A percentile compares a stretch with the other conserved stretches of the same genome.
Evolutionary conservation across 2,329 filamentous ascomycete genomes (phyloP).

Genomic region (Fusarium torulosum): DNA sequence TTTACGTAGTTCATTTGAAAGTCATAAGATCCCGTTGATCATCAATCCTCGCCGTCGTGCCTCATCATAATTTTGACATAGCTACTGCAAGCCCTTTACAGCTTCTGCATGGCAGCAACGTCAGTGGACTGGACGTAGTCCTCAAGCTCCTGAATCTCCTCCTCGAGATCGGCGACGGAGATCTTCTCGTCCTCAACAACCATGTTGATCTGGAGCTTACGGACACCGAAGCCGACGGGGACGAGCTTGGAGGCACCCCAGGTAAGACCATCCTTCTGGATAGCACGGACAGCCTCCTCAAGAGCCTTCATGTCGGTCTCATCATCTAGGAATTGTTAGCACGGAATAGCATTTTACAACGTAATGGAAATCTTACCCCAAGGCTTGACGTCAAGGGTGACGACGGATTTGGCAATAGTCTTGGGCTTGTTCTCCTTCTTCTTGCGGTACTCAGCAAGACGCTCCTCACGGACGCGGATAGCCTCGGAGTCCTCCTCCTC

Average conservation of each 20-base stretch:
- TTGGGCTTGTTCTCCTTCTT: slow-evolving; percentile 97
- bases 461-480: slow-evolving; percentile 84
- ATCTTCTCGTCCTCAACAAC: slow-evolving; percentile 98
- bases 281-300: slow-evolving; percentile 82
- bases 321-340: slow-evolving; percentile 71
- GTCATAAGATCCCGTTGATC: slow-evolving; percentile 45
- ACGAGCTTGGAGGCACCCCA: slow-evolving; percentile 95
- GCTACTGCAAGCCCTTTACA: slow-evolving; percentile 67
- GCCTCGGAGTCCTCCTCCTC: slow-evolving; percentile 96
- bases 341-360: background rate
- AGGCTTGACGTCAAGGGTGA: slow-evolving; percentile 97
- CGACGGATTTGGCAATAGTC: slow-evolving; percentile 93
- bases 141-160: slow-evolving; percentile 84
- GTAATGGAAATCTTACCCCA: slow-evolving; percentile 79
- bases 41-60: slow-evolving; percentile 51
- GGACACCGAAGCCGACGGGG: slow-evolving; percentile 95
- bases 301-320: slow-evolving; percentile 92
- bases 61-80: slow-evolving; percentile 49
- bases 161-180: slow-evolving; percentile 86
- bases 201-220: slow-evolving; percentile 99
- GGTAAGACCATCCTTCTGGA: slow-evolving; percentile 93
- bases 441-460: slow-evolving; percentile 91
- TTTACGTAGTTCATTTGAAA: slow-evolving; percentile 45
- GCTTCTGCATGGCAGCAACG: slow-evolving; percentile 90
- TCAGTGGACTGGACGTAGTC: slow-evolving; percentile 97